phyloP scores from a whole-genome alignment of 2,329 filamentous ascomycete genomes.

The Ceratocystis huliohia region DNA sequence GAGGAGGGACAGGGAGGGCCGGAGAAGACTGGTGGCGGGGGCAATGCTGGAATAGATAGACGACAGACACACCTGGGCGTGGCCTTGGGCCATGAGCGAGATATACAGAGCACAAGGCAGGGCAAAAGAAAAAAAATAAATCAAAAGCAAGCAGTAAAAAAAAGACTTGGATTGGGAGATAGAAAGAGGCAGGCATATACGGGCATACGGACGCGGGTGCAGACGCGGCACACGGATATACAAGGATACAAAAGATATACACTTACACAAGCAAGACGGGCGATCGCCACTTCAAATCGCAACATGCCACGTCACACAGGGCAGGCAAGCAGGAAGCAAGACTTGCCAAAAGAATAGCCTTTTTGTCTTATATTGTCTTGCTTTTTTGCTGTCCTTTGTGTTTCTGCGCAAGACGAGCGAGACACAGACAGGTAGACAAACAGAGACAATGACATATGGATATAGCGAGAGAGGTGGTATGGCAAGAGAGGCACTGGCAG shows the following conservation, averaged over 20 bases:
- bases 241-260: neutral
- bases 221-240: neutral
- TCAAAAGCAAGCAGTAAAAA: too few relatives aligned
- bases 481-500: neutral
- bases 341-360: neutral
- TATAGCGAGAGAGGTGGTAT: neutral
- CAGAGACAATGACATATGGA: neutral
- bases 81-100: neutral
- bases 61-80: neutral
- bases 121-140: neutral
- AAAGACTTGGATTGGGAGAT: neutral
- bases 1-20: neutral
- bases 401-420: conserved; percentile 5
- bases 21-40: neutral
- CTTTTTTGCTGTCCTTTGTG: neutral
- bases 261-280: conserved; percentile 9
- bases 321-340: neutral
- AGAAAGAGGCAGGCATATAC: neutral
- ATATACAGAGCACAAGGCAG: too few relatives aligned
- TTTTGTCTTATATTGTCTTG: neutral
- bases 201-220: neutral
- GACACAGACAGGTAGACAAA: neutral
- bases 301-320: neutral
- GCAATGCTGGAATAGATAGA: neutral
- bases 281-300: conserved; percentile 18